Base-by-base conservation (phyloP, 176 grass and related monocot genomes). In the Echinochloa phyllopogon region DNA sequence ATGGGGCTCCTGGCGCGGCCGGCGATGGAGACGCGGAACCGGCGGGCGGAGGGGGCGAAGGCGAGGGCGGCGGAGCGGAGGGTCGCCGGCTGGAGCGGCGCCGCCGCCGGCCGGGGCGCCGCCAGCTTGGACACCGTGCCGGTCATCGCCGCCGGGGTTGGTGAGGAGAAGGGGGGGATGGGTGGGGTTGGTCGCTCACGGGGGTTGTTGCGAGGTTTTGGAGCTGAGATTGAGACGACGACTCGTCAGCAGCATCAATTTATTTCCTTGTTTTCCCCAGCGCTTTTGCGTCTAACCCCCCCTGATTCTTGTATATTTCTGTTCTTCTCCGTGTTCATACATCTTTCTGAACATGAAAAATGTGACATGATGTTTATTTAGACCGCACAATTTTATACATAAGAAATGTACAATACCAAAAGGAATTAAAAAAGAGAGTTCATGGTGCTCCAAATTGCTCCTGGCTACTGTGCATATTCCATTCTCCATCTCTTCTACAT, bases 1-100 rank as follows among this genome's bases (percentile, higher is more conserved):
- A 91, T 8, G 69, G 85, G 85, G 85, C 75, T 84, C 80, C 85
- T 91, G 89, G 89, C 50, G 60, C 84, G 88, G 74, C 58, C 84
- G 84, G 84, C 50, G 85, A 91, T 0, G 89, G 85, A 87, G 89
- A 87, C 80, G 76, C 43, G 20, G 85, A 87, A 38, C 7, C 80
- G 61, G 76, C 89, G 75, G 0, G 89, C 41, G 68, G 89, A 80
- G 13, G 89, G 52, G 13, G 69, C 80, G 75, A 53, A 63, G 61
- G 80, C 58, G 69, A 91, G 23, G 6, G 75, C 81, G 8, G 75
- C 37, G 1, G 80, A 12, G 17, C 75, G 88, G 79, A 86, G 0
- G 74, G 73, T 21, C 52, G 37, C 80, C 60, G 85, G 47, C 1
- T 60, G 75, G 24, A 67, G 66, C 36, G 49, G 21, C 60, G 75